These are phyloP conservation scores for Allantophomopsis cytisporea DNA, from an alignment of 2,329 filamentous ascomycete genomes.

Conservation along the genomic window DNA sequence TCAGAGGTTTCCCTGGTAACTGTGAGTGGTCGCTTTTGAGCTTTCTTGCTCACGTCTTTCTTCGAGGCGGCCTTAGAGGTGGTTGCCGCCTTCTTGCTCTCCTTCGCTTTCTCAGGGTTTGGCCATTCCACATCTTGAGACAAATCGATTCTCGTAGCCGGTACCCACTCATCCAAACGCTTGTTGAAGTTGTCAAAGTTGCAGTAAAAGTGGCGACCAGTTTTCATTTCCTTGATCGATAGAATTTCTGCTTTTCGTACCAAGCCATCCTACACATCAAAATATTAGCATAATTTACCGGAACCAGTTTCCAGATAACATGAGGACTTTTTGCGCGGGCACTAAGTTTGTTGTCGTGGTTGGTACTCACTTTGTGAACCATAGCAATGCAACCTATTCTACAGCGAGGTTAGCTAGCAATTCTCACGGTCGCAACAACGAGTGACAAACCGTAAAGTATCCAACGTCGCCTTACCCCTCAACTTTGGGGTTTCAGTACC, in stretches of 20 bases:
- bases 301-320: constrained; percentile 4
- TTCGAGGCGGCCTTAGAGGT: constrained; percentile 30
- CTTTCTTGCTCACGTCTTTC: constrained; percentile 19
- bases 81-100: constrained; percentile 56
- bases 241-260: constrained; percentile 88
- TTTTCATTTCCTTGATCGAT: constrained; percentile 85
- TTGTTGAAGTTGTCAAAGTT: constrained; percentile 99
- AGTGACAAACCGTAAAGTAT: constrained; percentile 58
- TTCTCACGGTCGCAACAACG: constrained; percentile 3
- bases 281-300: constrained; percentile 4
- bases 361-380: constrained; percentile 19
- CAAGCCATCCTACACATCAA: constrained; percentile 53
- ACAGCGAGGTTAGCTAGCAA: constrained; percentile 5
- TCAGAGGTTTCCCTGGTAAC: constrained; percentile 16
- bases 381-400: constrained; percentile 21
- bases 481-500: constrained; percentile 45
- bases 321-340: background rate
- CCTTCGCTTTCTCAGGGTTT: constrained; percentile 64
- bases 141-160: constrained; percentile 71
- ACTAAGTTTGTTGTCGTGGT: background rate
- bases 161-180: constrained; percentile 72
- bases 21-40: constrained; percentile 21
- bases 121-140: constrained; percentile 93
- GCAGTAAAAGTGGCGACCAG: constrained; percentile 81
- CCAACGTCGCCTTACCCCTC: constrained; percentile 72